Base-by-base conservation (phyloP, 805 yeast species). In the Schwanniomyces polymorphus region DNA sequence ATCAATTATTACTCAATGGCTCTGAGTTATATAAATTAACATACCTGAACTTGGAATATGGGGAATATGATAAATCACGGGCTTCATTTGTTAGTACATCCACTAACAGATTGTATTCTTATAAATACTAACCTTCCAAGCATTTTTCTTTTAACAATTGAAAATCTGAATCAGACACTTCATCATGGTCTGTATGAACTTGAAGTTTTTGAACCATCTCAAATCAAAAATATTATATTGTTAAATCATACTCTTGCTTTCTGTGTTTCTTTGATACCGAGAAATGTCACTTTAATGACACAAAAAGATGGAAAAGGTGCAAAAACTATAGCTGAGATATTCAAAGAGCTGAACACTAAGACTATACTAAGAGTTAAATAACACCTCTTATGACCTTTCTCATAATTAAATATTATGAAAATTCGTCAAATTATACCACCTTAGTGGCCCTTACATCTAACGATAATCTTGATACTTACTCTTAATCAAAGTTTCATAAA, bases 21-120 rank as follows among this genome's bases (percentile, higher is more conserved):
- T 34, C 14, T 28, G 14, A 4, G 14, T 28, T 28, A 11, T 28
- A 28, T 6, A 25, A 16, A 17, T 23, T 5, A 16, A 44, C 75
- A 18, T 62, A 71, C 75, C 74, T 64, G 65, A 86, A 86, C 39
- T 83, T 81, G 29, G 91, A 86, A 64, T 86, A 87, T 2, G 91
- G 91, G 27, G 84, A 74, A 61, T 86, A 86, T 2, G 88, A 75
- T 26, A 69, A 54, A n/a, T 68, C 65, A 23, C 77, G 70, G 7
- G 86, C 86, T 67, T 18, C 10, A 12, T 12, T 21, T 21, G 39
- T 37, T 21, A 37, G 39, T 37, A 37, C 16, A 4, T 3, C 3
- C 10, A 8, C 5, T n/a, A 11, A 16, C 10, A 16, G 38, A 5
- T 5, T 12, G 18, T 12, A 11, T 28, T 21, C 23, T 21, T 4